Evolutionary conservation across 1,284 basidiomycete genomes (phyloP), one percentile per base, ranked within the genome.

Genomic region (Apiotrichum domesticum): DNA sequence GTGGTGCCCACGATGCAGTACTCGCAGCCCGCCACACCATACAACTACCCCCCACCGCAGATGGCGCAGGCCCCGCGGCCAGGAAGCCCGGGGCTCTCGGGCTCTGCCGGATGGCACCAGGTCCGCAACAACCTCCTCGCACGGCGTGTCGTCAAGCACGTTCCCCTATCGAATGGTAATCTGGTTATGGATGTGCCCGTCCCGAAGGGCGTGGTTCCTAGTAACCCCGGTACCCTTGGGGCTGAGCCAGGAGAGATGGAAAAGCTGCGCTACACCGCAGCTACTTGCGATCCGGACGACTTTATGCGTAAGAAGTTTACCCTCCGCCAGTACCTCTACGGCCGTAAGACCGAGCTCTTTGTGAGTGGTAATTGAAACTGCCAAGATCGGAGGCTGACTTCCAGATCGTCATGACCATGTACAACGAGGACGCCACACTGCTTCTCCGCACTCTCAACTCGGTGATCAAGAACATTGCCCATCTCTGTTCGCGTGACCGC

Each of bases 371-470:
- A 29, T 29, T 3, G 29, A 29, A 29, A 29, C 29, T 29, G 29
- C 29, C 29, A 29, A 29, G 29, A 29, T 29, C 3, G 29, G 29
- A 29, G 2, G 29, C 29, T 29, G 29, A 39, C 9, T 39, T 39
- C 3, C 54, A 73, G 72, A 93, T 98, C 67, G 90, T 91, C 51
- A 90, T 92, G 87, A 92, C 90, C 46, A 92, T 92, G 71, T 92
- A 97, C 78, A 97, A 97, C 74, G 94, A 97, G 77, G 89, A 94
- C 71, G 89, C 94, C 65, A 82, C 88, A 21, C 80, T 97, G 29
- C 89, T 91, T 68, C 80, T 82, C 66, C 83, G 82, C 67, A 92
- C 91, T 4, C 92, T 95, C 87, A 93, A 94, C 69, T 83, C 88
- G 80, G 91, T 94, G 51, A 87, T 94, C 80, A 94, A 92, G 80